phyloP scores from a whole-genome alignment of 352 stramenopile genomes.

The Globisporangium yorkense region DNA sequence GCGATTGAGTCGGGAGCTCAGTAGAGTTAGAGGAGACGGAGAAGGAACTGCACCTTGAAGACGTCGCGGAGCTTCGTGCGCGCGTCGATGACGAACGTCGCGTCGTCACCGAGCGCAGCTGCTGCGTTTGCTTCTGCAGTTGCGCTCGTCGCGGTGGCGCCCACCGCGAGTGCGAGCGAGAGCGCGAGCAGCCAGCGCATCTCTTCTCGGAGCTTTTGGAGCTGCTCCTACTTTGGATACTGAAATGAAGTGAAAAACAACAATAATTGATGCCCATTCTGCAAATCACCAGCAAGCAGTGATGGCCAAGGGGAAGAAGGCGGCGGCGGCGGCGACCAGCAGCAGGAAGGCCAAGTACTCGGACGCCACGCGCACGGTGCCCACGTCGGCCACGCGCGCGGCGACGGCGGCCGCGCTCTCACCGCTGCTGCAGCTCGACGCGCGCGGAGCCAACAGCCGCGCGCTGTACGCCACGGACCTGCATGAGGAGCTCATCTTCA shows the following conservation, averaged over 20 bases:
- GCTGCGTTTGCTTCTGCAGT: not conserved
- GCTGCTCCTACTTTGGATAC: not conserved
- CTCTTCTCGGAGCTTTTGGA: not conserved
- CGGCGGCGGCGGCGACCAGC: not conserved
- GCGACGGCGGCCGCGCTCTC: constrained; percentile 13
- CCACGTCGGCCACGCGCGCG: constrained; percentile 1
- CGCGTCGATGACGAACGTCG: constrained; percentile 43
- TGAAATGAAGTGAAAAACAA: not conserved
- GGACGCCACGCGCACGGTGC: constrained; percentile 12
- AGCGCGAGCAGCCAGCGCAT: not conserved
- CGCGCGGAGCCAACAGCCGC: constrained; percentile 20
- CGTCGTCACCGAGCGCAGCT: constrained; percentile 5
- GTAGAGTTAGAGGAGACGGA: not conserved
- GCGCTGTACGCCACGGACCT: constrained; percentile 31
- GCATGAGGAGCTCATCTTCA: constrained; percentile 61
- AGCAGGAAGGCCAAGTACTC: constrained; percentile 13
- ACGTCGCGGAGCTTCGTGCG: constrained; percentile 43
- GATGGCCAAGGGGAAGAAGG: constrained; percentile 12
- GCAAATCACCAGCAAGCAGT: not conserved
- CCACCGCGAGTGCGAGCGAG: not conserved
- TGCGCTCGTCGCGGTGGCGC: too few species aligned
- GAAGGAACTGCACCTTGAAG: constrained; percentile 21
- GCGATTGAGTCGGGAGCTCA: too few species aligned
- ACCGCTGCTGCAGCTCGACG: constrained; percentile 40
- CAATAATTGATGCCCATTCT: not conserved